Percentiles rank a stretch among this genome's conserved stretches.
These are phyloP conservation scores for Talaromyces wortmannii DNA, from an alignment of 495 filamentous ascomycete species.

Conservation along the genomic window DNA sequence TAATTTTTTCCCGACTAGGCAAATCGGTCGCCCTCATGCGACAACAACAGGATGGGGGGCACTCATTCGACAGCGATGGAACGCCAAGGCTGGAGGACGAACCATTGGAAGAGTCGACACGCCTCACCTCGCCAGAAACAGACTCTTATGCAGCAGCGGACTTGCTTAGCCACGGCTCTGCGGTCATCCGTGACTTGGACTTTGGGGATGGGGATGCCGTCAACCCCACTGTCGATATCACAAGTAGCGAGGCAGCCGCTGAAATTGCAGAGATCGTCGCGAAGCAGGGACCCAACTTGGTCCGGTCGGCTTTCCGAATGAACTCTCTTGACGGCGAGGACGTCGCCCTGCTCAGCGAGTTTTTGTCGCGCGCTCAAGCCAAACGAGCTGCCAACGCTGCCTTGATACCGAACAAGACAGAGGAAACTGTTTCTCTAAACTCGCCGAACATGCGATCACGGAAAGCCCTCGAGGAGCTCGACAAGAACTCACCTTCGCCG, in stretches of 20 bases:
- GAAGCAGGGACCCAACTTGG: conserved; percentile 28
- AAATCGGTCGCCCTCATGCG: background rate
- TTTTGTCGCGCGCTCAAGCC: conserved; percentile 52
- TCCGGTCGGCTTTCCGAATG: conserved; percentile 30
- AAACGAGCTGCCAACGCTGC: conserved; percentile 48
- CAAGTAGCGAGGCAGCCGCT: background rate
- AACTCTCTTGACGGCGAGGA: conserved; percentile 47
- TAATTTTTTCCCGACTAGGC: conserved; percentile 3
- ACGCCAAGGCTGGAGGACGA: background rate
- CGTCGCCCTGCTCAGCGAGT: conserved; percentile 53
- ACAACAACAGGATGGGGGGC: background rate
- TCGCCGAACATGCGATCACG: conserved; percentile 34
- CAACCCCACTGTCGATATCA: background rate
- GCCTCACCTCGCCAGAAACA: background rate
- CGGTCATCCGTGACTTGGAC: background rate
- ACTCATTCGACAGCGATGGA: background rate
- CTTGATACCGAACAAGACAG: conserved; percentile 18
- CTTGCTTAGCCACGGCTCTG: background rate
- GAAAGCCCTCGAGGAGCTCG: conserved; percentile 43
- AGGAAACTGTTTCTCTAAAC: conserved; percentile 16
- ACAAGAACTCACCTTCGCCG: conserved; percentile 48
- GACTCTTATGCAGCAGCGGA: background rate
- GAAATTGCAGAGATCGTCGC: conserved; percentile 14
- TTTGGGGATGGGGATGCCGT: background rate
- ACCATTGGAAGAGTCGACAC: background rate